phyloP scores from a whole-genome alignment of 116 monocot species.

The Cymodocea nodosa region DNA sequence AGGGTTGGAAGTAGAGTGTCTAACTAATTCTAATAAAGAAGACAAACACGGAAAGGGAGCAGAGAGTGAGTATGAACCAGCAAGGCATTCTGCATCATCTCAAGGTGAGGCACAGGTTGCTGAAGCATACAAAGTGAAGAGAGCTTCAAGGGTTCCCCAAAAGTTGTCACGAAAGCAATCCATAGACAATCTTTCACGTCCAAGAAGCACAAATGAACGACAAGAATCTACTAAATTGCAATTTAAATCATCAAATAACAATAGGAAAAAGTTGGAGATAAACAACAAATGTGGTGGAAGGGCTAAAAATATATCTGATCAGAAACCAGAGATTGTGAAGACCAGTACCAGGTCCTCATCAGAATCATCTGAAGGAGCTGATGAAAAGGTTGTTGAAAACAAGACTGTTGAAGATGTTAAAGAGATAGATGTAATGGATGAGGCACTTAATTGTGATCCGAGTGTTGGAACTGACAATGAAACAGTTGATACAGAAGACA shows the following conservation, averaged over 20 bases:
- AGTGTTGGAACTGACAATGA: slow-evolving; percentile 74
- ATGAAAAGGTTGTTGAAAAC: slow-evolving; percentile 27
- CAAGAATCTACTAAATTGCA: slow-evolving; percentile 46
- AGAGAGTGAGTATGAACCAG: slow-evolving; percentile 55
- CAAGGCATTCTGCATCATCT: slow-evolving; percentile 50
- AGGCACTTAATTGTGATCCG: slow-evolving; percentile 49
- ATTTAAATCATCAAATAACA: slow-evolving; percentile 30
- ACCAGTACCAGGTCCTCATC: slow-evolving; percentile 29
- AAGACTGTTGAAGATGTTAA: slow-evolving; percentile 46
- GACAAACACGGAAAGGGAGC: slow-evolving; percentile 37
- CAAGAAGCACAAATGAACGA: slow-evolving; percentile 31
- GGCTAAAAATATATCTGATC: slow-evolving; percentile 25
- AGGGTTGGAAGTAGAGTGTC: slow-evolving; percentile 43
- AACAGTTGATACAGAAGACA: slow-evolving; percentile 65
- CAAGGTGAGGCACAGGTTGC: slow-evolving; percentile 31
- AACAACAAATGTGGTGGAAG: slow-evolving; percentile 17
- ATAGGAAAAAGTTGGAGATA: slow-evolving; percentile 49
- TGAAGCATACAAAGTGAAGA: slow-evolving; percentile 42
- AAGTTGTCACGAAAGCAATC: slow-evolving; percentile 46
- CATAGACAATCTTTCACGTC: slow-evolving; percentile 20
- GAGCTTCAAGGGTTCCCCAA: slow-evolving; percentile 57
- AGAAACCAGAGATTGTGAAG: slow-evolving; percentile 30
- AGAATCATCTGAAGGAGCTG: slow-evolving; percentile 58
- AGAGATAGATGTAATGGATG: slow-evolving; percentile 69
- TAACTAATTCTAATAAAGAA: slow-evolving; percentile 36